Percentiles rank a stretch among this genome's conserved stretches.
These are phyloP conservation scores for Neofusicoccum cordaticola DNA, from an alignment of 2,329 filamentous ascomycete species.

Conservation along the genomic window DNA sequence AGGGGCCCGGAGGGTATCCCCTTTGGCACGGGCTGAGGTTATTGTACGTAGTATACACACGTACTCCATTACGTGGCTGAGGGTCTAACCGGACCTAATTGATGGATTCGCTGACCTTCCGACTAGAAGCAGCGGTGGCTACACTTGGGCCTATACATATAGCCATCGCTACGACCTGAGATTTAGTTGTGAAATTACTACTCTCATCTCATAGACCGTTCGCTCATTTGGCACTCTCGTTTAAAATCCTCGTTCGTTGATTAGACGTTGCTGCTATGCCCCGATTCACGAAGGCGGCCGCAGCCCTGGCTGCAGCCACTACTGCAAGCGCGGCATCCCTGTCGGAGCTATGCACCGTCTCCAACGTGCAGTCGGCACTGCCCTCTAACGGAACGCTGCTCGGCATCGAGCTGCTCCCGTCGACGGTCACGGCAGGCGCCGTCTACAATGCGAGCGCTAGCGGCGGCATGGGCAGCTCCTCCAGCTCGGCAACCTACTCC, in stretches of 20 bases:
- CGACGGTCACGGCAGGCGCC: conserved; percentile 39
- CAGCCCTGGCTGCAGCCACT: conserved; percentile 8
- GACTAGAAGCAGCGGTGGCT: no score
- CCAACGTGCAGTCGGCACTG: conserved; percentile 42
- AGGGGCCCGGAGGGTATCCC: background rate
- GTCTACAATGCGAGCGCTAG: conserved; percentile 36
- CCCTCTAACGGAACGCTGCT: conserved; percentile 43
- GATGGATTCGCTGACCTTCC: background rate
- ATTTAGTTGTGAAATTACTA: background rate
- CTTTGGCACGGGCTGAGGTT: background rate
- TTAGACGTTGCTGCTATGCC: conserved; percentile 14
- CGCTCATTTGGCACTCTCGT: background rate
- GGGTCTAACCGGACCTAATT: background rate
- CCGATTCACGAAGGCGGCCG: conserved; percentile 12
- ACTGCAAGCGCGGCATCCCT: conserved; percentile 29
- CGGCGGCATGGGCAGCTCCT: conserved; percentile 26
- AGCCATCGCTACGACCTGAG: background rate
- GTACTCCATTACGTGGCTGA: background rate
- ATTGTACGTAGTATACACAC: background rate
- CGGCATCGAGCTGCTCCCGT: conserved; percentile 43
- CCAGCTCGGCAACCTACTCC: conserved; percentile 17
- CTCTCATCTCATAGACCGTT: background rate
- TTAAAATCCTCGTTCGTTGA: background rate
- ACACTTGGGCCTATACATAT: background rate
- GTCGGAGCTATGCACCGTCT: conserved; percentile 42